phyloP scores from a whole-genome alignment of 2,329 filamentous ascomycete genomes.

The Xylaria hypoxylon region DNA sequence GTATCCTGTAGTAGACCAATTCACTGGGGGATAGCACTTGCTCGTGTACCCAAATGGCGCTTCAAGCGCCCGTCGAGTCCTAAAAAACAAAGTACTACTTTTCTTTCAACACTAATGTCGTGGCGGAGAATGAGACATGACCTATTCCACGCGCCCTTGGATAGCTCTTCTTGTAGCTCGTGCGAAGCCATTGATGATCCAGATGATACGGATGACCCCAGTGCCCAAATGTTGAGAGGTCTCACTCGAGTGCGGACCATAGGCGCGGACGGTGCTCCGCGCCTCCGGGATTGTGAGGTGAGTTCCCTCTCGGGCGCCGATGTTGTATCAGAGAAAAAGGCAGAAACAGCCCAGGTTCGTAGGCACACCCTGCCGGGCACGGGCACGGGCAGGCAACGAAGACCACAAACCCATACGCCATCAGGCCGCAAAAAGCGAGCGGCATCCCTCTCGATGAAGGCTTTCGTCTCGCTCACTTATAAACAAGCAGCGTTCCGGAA shows the following conservation, averaged over 20 bases:
- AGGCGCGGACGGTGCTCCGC: slow-evolving; percentile 35
- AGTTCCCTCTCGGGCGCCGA: slow-evolving; percentile 25
- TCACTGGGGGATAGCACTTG: slow-evolving; percentile 84
- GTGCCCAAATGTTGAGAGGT: slow-evolving; percentile 26
- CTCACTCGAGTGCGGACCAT: slow-evolving; percentile 40
- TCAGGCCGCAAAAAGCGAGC: slow-evolving; percentile 74
- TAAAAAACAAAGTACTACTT: slow-evolving; percentile 52
- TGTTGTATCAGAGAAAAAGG: slow-evolving; percentile 29
- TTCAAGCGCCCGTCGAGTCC: slow-evolving; percentile 70
- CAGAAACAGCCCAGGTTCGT: slow-evolving; percentile 44
- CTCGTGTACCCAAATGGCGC: slow-evolving; percentile 91
- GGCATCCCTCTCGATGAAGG: slow-evolving; percentile 72
- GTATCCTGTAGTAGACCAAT: slow-evolving; percentile 79
- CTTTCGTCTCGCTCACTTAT: slow-evolving; percentile 84
- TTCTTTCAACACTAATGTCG: slow-evolving; percentile 57
- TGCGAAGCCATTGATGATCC: slow-evolving; percentile 50
- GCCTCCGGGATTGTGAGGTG: slow-evolving; percentile 22
- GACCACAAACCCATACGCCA: slow-evolving; percentile 65
- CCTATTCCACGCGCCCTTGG: slow-evolving; percentile 49
- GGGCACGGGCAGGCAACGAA: slow-evolving; percentile 53
- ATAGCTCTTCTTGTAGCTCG: slow-evolving; percentile 51
- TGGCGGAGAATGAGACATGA: slow-evolving; percentile 61
- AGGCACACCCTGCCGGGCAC: slow-evolving; percentile 68
- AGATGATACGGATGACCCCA: slow-evolving; percentile 45
- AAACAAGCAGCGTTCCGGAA: slow-evolving; percentile 80